Percentiles rank a stretch among this genome's conserved stretches.
phyloP scores from a whole-genome alignment of 2,329 filamentous ascomycete species.

The Epichloe gansuensis region DNA sequence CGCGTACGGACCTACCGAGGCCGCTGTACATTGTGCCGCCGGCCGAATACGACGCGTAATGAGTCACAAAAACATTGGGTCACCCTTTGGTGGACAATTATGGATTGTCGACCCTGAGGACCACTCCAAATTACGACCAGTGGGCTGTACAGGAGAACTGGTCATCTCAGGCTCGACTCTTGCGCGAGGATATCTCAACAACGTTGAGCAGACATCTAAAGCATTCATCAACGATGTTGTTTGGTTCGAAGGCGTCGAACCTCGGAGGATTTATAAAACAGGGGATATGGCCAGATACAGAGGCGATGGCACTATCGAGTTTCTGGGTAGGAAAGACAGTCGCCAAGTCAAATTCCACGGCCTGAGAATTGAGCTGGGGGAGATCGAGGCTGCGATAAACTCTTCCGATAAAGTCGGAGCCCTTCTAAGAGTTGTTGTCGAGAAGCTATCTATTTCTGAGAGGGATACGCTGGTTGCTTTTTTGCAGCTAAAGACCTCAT shows the following conservation, averaged over 20 bases:
- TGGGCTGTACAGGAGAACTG: background rate
- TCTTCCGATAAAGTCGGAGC: background rate
- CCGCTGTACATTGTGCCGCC: background rate
- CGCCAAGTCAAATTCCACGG: slow-evolving; percentile 10
- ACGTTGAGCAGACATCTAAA: background rate
- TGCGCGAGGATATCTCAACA: background rate
- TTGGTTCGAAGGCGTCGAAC: background rate
- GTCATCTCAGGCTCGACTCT: background rate
- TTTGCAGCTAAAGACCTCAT: background rate
- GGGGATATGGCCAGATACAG: background rate
- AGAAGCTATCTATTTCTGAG: background rate
- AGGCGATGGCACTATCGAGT: slow-evolving; percentile 17
- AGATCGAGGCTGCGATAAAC: background rate
- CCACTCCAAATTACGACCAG: background rate
- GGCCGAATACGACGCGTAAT: background rate
- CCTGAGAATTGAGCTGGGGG: background rate
- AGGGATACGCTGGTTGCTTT: background rate
- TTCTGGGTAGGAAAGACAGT: slow-evolving; percentile 8
- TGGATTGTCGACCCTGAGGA: background rate
- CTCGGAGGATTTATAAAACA: background rate
- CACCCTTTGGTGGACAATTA: background rate
- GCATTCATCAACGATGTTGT: background rate
- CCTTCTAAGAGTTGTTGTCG: background rate
- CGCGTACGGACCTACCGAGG: background rate
- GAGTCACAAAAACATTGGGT: background rate